These are phyloP conservation scores for Yarrowia sp. DNA, from an alignment of 805 yeast genomes.

Conservation along the genomic window DNA sequence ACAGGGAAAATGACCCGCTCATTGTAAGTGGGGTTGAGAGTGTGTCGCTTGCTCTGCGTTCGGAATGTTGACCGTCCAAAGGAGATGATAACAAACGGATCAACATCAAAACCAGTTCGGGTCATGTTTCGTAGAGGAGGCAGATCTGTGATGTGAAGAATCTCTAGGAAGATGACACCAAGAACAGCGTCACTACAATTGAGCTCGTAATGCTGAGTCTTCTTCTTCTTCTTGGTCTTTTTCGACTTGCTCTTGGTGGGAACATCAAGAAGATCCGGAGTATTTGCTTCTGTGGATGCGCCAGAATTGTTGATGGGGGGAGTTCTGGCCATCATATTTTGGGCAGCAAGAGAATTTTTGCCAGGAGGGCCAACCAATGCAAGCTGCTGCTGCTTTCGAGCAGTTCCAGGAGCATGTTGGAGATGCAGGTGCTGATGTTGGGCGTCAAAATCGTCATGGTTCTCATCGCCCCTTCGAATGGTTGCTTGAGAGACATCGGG, in stretches of 20 bases:
- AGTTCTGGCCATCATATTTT: neutral
- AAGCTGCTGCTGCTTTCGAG: neutral
- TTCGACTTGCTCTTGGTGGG: neutral
- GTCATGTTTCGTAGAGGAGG: conserved; percentile 74
- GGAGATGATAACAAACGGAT: conserved; percentile 88
- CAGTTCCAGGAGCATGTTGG: neutral
- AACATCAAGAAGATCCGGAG: neutral
- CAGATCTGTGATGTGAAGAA: conserved; percentile 66
- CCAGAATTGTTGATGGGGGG: neutral
- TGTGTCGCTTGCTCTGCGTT: conserved; percentile 80
- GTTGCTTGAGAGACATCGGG: conserved; percentile 6
- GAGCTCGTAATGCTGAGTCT: conserved; percentile 31
- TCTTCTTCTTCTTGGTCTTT: conserved; percentile 19
- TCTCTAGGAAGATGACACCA: conserved; percentile 77
- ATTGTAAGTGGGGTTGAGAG: conserved; percentile 75
- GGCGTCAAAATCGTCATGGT: neutral
- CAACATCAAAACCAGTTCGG: conserved; percentile 86
- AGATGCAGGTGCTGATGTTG: neutral
- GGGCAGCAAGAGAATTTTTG: neutral
- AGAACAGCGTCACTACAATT: conserved; percentile 33
- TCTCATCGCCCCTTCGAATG: neutral
- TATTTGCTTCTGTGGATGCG: neutral
- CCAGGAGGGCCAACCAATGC: neutral
- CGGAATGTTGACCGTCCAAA: conserved; percentile 85
- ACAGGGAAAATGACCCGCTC: conserved; percentile 80